Percentiles rank a stretch among this genome's conserved stretches.
These are phyloP conservation scores for Fusarium anthophilum DNA, from an alignment of 2,329 filamentous ascomycete species.

Conservation along the genomic window DNA sequence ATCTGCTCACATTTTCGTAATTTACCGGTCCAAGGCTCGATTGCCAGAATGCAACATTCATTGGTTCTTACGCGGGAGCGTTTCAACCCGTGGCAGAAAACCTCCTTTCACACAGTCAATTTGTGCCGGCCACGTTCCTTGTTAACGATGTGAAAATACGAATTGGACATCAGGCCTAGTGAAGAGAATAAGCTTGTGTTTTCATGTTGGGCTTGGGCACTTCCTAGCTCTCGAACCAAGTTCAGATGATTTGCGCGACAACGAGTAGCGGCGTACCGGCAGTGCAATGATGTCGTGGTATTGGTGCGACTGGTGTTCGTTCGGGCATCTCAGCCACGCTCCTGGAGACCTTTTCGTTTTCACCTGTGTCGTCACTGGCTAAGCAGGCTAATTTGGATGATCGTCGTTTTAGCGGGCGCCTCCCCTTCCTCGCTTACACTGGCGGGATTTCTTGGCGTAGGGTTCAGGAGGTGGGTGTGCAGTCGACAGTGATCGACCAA, in stretches of 20 bases:
- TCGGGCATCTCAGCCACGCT: conserved; percentile 31
- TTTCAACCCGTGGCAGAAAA: conserved; percentile 9
- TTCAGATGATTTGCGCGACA: conserved; percentile 8
- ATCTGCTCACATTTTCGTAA: background rate
- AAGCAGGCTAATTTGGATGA: conserved; percentile 44
- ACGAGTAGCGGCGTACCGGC: conserved; percentile 26
- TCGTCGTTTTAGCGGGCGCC: conserved; percentile 44
- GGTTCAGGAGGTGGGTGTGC: conserved; percentile 29
- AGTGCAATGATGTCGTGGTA: conserved; percentile 25
- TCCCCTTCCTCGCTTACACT: conserved; percentile 45
- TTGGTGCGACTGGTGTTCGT: conserved; percentile 29
- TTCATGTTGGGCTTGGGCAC: background rate
- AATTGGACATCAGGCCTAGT: background rate
- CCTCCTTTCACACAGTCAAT: background rate
- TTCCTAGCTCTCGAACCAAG: conserved; percentile 27
- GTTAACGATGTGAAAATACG: background rate
- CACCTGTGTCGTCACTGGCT: conserved; percentile 34
- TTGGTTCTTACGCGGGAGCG: conserved; percentile 6
- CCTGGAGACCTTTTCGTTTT: conserved; percentile 20
- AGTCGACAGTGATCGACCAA: conserved; percentile 36
- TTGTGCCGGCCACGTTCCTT: background rate
- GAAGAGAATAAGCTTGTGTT: background rate
- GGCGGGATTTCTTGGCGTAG: conserved; percentile 39
- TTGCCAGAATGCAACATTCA: background rate
- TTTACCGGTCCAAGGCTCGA: background rate